Conservation (phyloP, 164 flowering plant species). For the Liriodendron chinense region DNA sequence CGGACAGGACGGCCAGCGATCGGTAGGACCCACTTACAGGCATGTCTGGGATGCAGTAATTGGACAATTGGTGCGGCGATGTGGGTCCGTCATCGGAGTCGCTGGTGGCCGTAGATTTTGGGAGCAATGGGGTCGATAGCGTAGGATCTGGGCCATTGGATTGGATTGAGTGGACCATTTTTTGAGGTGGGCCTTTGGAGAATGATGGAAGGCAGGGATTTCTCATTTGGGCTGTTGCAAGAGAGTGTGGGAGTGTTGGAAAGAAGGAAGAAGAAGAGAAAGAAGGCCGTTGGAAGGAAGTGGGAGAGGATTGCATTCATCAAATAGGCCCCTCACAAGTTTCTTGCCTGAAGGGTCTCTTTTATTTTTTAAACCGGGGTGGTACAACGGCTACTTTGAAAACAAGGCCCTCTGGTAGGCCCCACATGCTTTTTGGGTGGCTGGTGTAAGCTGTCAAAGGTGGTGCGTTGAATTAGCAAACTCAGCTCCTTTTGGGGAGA, state of each 20-base stretch:
- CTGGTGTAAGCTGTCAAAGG: not conserved
- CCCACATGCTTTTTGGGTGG: not conserved
- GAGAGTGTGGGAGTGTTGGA: not conserved
- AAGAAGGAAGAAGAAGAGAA: slow-evolving; percentile 3
- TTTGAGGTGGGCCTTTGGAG: not conserved
- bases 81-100: slow-evolving; percentile 37
- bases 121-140: slow-evolving; percentile 42
- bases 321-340: not conserved
- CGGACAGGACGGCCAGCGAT: slow-evolving; percentile 66
- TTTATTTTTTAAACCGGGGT: slow-evolving; percentile 6
- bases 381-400: slow-evolving; percentile 37
- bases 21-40: slow-evolving; percentile 33
- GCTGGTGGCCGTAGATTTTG: slow-evolving; percentile 28
- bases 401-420: not conserved
- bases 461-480: not conserved
- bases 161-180: slow-evolving; percentile 16
- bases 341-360: not conserved
- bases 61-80: slow-evolving; percentile 26
- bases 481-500: not conserved
- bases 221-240: not conserved
- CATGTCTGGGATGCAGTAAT: slow-evolving; percentile 13
- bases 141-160: slow-evolving; percentile 15
- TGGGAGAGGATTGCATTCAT: not conserved
- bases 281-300: slow-evolving; percentile 12
- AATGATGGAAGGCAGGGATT: not conserved